Conservation (phyloP, 371 early-diverging fungal genomes). For the Lichtheimia hyalospora region DNA sequence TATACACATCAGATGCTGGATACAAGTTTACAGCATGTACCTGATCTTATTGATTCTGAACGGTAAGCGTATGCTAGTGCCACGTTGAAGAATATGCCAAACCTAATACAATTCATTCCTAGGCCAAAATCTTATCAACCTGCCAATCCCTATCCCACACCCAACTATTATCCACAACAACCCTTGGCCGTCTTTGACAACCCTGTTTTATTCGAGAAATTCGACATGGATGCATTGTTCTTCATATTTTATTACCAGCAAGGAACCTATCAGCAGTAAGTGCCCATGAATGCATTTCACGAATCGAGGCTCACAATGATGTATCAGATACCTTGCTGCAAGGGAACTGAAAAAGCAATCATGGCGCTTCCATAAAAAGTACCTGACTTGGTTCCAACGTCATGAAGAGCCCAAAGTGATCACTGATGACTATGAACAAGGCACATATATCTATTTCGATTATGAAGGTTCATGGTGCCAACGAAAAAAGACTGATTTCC, state of each 20-base stretch:
- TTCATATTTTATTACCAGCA: slow-evolving; percentile 98
- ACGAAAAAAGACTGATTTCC: slow-evolving; percentile 95
- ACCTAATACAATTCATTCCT: background rate
- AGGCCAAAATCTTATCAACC: slow-evolving; percentile 75
- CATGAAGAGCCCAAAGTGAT: slow-evolving; percentile 97
- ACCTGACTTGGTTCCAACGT: slow-evolving; percentile 99
- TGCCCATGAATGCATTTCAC: background rate
- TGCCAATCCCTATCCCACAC: slow-evolving; percentile 75
- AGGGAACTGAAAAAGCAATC: slow-evolving; percentile 95
- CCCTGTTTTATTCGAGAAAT: slow-evolving; percentile 84
- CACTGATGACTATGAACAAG: slow-evolving; percentile 98
- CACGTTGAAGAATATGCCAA: background rate
- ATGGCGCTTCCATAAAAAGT: slow-evolving; percentile 99
- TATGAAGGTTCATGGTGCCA: slow-evolving; percentile 98
- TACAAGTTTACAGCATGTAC: slow-evolving; percentile 73
- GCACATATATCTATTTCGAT: slow-evolving; percentile 99
- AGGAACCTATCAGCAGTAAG: slow-evolving; percentile 95
- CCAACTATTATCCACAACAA: slow-evolving; percentile 89
- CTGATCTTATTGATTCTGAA: slow-evolving; percentile 77
- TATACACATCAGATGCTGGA: slow-evolving; percentile 74
- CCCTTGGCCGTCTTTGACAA: slow-evolving; percentile 82
- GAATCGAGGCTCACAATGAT: no score
- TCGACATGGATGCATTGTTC: slow-evolving; percentile 97
- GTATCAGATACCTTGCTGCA: slow-evolving; percentile 85
- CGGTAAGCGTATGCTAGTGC: slow-evolving; percentile 33